Evolutionary conservation across 345 rosid genomes (phyloP).

Genomic region (Linum tenue): DNA sequence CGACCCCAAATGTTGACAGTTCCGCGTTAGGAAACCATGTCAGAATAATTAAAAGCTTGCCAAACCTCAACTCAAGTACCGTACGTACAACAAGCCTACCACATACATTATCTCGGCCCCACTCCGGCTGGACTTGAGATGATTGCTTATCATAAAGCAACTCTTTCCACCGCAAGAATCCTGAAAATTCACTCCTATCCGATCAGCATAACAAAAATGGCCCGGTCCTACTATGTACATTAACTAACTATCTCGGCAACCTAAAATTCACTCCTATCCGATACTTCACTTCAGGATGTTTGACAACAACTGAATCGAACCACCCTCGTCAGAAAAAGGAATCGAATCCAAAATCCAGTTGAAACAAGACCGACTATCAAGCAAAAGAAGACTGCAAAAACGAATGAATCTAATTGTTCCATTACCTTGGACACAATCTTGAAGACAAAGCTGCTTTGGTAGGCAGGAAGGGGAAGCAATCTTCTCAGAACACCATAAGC

Average conservation of each 20-base stretch:
- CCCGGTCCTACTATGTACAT: not conserved
- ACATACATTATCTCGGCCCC: conserved; percentile 73
- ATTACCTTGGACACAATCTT: conserved; percentile 61
- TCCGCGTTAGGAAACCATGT: not conserved
- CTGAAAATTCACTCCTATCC: too few species aligned
- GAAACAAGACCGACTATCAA: not conserved
- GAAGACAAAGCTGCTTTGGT: conserved; percentile 53
- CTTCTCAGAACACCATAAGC: conserved; percentile 54
- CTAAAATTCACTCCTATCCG: not conserved
- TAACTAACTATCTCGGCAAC: not conserved
- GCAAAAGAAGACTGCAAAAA: not conserved
- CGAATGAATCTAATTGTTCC: not conserved
- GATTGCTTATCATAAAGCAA: conserved; percentile 60
- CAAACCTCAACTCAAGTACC: conserved; percentile 1
- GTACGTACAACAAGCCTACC: too few species aligned
- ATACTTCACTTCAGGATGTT: not conserved
- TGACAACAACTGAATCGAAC: not conserved
- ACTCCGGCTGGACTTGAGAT: conserved; percentile 19
- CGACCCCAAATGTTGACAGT: conserved; percentile 1
- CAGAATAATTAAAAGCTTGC: conserved; percentile 3
- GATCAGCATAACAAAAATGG: not conserved
- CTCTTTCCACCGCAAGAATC: conserved; percentile 65
- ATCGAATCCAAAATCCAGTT: not conserved
- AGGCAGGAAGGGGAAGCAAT: conserved; percentile 75
- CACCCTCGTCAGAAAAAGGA: too few species aligned